Conservation (phyloP, 2,329 filamentous ascomycete genomes). For the Elsinoe arachidis region DNA sequence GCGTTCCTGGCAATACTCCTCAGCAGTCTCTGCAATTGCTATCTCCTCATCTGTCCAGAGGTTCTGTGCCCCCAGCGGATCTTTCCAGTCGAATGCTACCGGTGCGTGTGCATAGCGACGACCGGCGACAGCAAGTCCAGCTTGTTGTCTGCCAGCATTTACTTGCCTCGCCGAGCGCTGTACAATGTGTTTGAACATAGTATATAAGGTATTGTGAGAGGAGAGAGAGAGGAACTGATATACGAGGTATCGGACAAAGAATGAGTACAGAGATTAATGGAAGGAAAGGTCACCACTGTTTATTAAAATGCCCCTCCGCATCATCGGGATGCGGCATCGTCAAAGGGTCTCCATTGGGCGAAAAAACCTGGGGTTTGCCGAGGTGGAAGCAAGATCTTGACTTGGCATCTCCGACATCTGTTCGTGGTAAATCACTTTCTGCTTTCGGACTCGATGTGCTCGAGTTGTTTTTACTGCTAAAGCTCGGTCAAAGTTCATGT, state of each 20-base stretch:
- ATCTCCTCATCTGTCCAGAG: constrained; percentile 83
- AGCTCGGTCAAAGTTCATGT: neutral
- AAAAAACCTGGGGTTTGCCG: constrained; percentile 6
- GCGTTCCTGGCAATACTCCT: constrained; percentile 87
- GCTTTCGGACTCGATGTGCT: neutral
- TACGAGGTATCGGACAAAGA: neutral
- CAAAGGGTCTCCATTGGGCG: neutral
- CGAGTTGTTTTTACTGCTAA: neutral
- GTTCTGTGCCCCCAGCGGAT: constrained; percentile 67
- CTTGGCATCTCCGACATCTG: constrained; percentile 11
- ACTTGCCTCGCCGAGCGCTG: constrained; percentile 33
- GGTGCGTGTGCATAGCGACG: constrained; percentile 36
- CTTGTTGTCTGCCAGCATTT: constrained; percentile 24
- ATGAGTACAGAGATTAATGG: neutral
- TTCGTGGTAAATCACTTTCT: constrained; percentile 3
- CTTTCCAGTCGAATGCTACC: constrained; percentile 74
- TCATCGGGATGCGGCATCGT: constrained; percentile 4
- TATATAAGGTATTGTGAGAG: neutral
- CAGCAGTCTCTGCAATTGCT: constrained; percentile 81
- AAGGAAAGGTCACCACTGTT: neutral
- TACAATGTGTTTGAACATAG: constrained; percentile 38
- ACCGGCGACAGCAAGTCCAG: constrained; percentile 24
- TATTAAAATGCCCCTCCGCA: constrained; percentile 2
- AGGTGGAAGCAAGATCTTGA: constrained; percentile 5
- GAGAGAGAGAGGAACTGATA: too few relatives aligned